Base-by-base conservation (phyloP, 768 basidiomycete species). In the Boletus rubescentipes region DNA sequence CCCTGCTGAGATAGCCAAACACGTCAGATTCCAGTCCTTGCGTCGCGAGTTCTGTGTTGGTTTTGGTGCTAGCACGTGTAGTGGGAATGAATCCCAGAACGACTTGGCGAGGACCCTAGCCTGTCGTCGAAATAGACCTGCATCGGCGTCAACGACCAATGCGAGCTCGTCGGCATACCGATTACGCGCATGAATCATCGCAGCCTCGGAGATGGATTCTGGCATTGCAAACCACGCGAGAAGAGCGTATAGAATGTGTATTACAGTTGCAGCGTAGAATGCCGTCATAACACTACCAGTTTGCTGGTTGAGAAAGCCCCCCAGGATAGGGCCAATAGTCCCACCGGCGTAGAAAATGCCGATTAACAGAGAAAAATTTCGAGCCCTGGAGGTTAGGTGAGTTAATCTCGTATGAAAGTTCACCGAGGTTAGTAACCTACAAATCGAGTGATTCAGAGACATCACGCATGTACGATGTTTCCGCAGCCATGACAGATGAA, bases 41-140 rank as follows among this genome's bases (percentile, higher is more conserved):
- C 20, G 49, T 9, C 23, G 20, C 12, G 20, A 41, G 31, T 41
- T 21, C 21, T 15, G 39, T 31, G 10, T 16, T 3, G 20, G 9
- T 23, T 49, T 49, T 40, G 49, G 49, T n/a, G 39, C 21, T 16
- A 49, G 39, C 4, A 49, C 39, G 11, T 49, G 31, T 14, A 49
- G n/a, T 41, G 49, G 49, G 39, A 49, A 49, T 23, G 49, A 49
- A 32, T 49, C 49, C 49, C 49, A 49, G 30, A 49, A 41, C 11
- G 49, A 40, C 39, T 32, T 49, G 21, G n/a, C 31, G 23, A 49
- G 16, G 30, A 34, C 34, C 31, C 23, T 49, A 5, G 12, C 21
- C 14, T 23, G 30, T 7, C 30, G 49, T 40, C 21, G 49, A 20
- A 49, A 41, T 31, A 39, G 20, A 12, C 49, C 30, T 18, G 21